Base-by-base conservation (phyloP, 345 rosid species). In the Eucalyptus melliodora region DNA sequence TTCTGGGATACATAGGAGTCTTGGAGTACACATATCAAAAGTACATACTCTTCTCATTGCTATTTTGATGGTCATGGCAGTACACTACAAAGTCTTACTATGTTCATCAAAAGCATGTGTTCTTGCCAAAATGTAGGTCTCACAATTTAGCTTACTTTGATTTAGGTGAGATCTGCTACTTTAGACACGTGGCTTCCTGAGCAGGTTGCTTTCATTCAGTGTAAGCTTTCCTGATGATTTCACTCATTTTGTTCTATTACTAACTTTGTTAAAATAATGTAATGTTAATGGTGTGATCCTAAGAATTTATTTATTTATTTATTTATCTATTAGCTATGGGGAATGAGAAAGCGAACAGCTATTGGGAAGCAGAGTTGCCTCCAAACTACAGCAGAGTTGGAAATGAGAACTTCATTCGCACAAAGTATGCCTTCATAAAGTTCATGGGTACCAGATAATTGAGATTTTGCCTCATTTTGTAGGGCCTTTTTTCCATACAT, bases 161-260 rank as follows among this genome's bases (percentile, higher is more conserved):
- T 88, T 50, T 92, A 98, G 99, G 99, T 98, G 88, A 94, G 99
- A 90, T 98, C 99, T 89, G 95, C 96, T 88, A 97, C 99, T 88
- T 87, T 98, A 87, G 99, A 98, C 93, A 98, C 99, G 89, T 98
- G 99, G 99, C 99, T 98, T 87, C 99, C 99, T 5, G 98, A 96
- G 90, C 99, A 98, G 94, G 95, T 98, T 89, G 87, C 97, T 87
- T 95, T 93, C 90, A 94, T 96, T 91, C 96, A 95, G 91, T 94
- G 99, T 98, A 93, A 94, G 97, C 90, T n/a, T 42, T 88, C 72
- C 47, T 77, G 85, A 77, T 40, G 30, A 42, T 77, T 77, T 77
- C 47, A 77, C 85, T 40, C 9, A 77, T 77, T 77, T 40, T 77
- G 85, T 77, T 40, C 85, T 77, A 40, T 24, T 37, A 53, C 45